Conservation (phyloP, 768 basidiomycete genomes). For the Suillus americanus region DNA sequence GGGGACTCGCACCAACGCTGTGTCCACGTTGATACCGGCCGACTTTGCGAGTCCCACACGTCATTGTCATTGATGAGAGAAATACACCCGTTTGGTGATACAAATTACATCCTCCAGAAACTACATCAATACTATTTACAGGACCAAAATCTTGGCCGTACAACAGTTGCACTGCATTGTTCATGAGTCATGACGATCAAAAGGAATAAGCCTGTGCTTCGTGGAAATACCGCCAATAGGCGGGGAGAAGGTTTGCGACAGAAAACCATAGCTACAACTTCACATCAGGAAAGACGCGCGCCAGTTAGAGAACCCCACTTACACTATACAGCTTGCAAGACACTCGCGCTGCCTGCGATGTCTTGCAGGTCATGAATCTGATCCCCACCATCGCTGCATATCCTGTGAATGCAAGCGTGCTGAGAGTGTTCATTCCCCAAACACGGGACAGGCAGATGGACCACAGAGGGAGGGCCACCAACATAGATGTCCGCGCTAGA, state of each 20-base stretch:
- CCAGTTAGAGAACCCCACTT: constrained; percentile 5
- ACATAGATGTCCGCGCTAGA: constrained; percentile 16
- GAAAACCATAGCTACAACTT: constrained; percentile 7
- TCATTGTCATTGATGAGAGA: background rate
- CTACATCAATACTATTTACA: background rate
- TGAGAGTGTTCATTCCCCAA: constrained; percentile 19
- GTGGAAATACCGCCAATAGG: constrained; percentile 10
- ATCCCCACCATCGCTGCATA: constrained; percentile 19
- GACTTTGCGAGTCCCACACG: background rate
- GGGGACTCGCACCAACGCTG: background rate
- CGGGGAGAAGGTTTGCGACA: constrained; percentile 11
- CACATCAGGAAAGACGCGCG: background rate
- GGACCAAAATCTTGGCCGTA: background rate
- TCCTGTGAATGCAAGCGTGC: constrained; percentile 14
- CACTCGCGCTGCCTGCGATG: constrained; percentile 16
- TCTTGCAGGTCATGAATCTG: constrained; percentile 19
- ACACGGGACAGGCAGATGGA: constrained; percentile 20
- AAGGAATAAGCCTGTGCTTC: background rate
- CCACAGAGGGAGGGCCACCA: constrained; percentile 24
- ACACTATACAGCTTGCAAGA: constrained; percentile 26
- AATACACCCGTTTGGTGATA: background rate
- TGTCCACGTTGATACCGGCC: background rate
- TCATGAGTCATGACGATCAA: background rate
- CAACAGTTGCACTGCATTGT: background rate
- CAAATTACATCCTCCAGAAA: background rate